Percentiles rank a stretch among this genome's conserved stretches.
phyloP scores from a whole-genome alignment of 1,284 basidiomycete species.

The Pyrrhoderma noxium region DNA sequence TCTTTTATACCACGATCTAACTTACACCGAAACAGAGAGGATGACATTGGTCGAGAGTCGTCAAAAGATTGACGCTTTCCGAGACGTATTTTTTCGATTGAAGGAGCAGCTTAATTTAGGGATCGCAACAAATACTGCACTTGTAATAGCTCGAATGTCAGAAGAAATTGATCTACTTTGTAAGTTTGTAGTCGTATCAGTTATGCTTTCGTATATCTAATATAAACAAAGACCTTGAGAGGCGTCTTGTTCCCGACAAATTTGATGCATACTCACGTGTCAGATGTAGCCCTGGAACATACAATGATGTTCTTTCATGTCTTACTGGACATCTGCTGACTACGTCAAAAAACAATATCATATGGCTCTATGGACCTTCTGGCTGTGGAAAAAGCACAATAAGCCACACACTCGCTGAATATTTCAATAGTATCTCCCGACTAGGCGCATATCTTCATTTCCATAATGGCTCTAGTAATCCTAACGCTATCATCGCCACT shows the following conservation, averaged over 20 bases:
- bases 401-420: background rate
- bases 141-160: background rate
- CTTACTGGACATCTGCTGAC: background rate
- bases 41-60: background rate
- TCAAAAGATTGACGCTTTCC: background rate
- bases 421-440: background rate
- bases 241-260: background rate
- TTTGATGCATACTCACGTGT: background rate
- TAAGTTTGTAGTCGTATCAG: background rate
- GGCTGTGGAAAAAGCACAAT: conserved; percentile 1
- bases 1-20: too few species aligned
- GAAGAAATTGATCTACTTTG: background rate
- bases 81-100: background rate
- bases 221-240: background rate
- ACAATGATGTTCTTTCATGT: background rate
- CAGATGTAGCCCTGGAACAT: background rate
- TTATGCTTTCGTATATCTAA: background rate
- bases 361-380: conserved; percentile 1
- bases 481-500: background rate
- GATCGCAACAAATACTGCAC: background rate
- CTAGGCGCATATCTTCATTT: conserved; percentile 1
- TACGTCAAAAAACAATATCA: background rate
- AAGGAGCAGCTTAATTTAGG: background rate
- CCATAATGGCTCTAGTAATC: background rate
- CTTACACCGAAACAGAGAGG: background rate